phyloP scores from a whole-genome alignment of 1,139 yeast species.

The Blastobotrys illinoisensis region DNA sequence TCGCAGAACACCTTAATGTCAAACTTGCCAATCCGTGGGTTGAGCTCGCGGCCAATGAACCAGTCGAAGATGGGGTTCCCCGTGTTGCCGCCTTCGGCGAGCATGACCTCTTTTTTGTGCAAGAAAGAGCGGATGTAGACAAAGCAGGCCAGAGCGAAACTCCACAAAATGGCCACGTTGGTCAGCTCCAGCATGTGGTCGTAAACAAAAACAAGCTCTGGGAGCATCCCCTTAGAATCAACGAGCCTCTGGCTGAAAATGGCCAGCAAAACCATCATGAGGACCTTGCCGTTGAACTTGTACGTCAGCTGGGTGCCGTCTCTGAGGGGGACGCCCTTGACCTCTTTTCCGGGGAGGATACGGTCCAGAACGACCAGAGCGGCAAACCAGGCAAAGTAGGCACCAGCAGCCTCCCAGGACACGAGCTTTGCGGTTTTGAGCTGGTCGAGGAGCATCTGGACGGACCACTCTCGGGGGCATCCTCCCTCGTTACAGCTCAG shows the following conservation, averaged over 20 bases:
- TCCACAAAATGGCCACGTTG: slow-evolving; percentile 56
- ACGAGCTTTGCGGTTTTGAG: slow-evolving; percentile 19
- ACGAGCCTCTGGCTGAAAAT: slow-evolving; percentile 48
- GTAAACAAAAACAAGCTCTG: slow-evolving; percentile 75
- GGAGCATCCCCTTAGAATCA: slow-evolving; percentile 51
- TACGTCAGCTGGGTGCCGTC: slow-evolving; percentile 69
- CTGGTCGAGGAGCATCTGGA: slow-evolving; percentile 30
- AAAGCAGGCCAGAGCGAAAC: slow-evolving; percentile 55
- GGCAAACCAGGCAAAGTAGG: slow-evolving; percentile 71
- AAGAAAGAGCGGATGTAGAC: slow-evolving; percentile 66
- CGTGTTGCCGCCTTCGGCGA: slow-evolving; percentile 85
- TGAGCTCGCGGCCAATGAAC: slow-evolving; percentile 95
- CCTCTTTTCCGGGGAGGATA: slow-evolving; percentile 64
- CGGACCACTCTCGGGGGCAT: slow-evolving; percentile 29
- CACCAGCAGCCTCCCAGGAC: slow-evolving; percentile 48
- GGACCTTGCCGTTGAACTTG: slow-evolving; percentile 72
- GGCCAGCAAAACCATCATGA: slow-evolving; percentile 45
- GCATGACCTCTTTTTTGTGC: slow-evolving; percentile 57
- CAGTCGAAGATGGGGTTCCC: slow-evolving; percentile 76
- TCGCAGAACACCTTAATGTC: slow-evolving; percentile 92
- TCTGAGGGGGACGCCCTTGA: slow-evolving; percentile 64
- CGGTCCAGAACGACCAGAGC: slow-evolving; percentile 58
- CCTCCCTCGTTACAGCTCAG: slow-evolving; percentile 38
- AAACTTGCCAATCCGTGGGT: slow-evolving; percentile 80
- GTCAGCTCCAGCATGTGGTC: slow-evolving; percentile 62